Conservation (phyloP, 345 rosid species). For the Salix arbutifolia region DNA sequence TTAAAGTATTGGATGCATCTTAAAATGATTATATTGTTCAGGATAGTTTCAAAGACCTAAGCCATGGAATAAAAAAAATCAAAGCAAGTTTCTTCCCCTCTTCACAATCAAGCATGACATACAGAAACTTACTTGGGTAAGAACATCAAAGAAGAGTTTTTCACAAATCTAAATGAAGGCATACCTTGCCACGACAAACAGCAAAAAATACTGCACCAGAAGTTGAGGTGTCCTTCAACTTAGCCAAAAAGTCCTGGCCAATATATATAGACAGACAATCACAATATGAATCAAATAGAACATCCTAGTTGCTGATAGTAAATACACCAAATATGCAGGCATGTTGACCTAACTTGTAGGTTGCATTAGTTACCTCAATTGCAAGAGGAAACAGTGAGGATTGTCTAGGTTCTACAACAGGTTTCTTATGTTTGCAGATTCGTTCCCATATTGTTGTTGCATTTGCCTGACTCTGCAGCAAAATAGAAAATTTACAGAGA, state of each 20-base stretch:
- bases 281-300: background rate
- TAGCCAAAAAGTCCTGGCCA: slow-evolving; percentile 72
- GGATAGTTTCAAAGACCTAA: background rate
- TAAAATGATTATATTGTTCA: background rate
- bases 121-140: slow-evolving; percentile 6
- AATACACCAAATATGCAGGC: slow-evolving; percentile 3
- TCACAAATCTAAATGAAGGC: slow-evolving; percentile 11
- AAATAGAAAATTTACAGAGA: slow-evolving; percentile 17
- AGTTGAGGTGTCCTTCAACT: slow-evolving; percentile 65
- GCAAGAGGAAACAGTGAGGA: slow-evolving; percentile 67
- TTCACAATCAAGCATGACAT: background rate
- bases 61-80: background rate
- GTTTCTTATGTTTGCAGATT: slow-evolving; percentile 84
- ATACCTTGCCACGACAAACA: slow-evolving; percentile 98
- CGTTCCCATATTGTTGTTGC: slow-evolving; percentile 90
- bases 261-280: background rate
- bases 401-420: slow-evolving; percentile 92
- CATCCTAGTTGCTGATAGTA: background rate
- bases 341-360: slow-evolving; percentile 6
- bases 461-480: slow-evolving; percentile 48
- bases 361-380: slow-evolving; percentile 54
- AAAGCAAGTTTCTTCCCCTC: background rate
- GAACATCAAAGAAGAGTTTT: slow-evolving; percentile 9
- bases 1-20: background rate
- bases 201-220: slow-evolving; percentile 93